phyloP scores from a whole-genome alignment of 345 rosid genomes.

The Garcia nutans region DNA sequence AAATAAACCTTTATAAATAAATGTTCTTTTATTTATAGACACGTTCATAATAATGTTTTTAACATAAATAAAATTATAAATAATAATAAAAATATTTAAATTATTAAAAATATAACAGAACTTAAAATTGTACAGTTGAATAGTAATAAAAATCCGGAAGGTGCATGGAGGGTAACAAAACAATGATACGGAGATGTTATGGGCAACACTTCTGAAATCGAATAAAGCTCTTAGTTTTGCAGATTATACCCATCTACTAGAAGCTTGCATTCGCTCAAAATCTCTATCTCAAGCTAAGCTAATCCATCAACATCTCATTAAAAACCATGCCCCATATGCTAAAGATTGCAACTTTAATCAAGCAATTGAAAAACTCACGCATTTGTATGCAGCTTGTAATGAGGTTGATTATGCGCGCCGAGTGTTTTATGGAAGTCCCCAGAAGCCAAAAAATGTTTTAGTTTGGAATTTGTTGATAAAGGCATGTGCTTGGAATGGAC shows the following conservation, averaged over 20 bases:
- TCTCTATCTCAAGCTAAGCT: constrained; percentile 18
- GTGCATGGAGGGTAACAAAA: no score
- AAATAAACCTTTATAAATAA: no score
- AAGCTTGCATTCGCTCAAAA: constrained; percentile 13
- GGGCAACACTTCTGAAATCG: not conserved
- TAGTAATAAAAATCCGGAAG: no score
- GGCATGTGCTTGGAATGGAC: constrained; percentile 44
- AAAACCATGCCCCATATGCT: not conserved
- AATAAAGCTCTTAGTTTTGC: not conserved
- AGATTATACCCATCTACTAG: constrained; percentile 11
- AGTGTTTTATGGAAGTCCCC: constrained; percentile 49
- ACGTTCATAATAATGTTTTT: no score
- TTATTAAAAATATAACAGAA: no score
- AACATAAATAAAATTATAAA: no score
- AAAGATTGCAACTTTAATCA: not conserved
- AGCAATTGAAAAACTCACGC: constrained; percentile 28
- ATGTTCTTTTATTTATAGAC: no score
- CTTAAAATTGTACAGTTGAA: no score
- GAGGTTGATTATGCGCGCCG: constrained; percentile 35
- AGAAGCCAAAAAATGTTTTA: constrained; percentile 25
- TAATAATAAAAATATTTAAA: no score
- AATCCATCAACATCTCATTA: constrained; percentile 23
- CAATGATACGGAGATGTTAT: not conserved
- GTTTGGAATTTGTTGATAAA: constrained; percentile 55
- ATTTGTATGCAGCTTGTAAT: constrained; percentile 26